Base-by-base conservation (phyloP, 108 stramenopile species). In the Nitzschia sp. region DNA sequence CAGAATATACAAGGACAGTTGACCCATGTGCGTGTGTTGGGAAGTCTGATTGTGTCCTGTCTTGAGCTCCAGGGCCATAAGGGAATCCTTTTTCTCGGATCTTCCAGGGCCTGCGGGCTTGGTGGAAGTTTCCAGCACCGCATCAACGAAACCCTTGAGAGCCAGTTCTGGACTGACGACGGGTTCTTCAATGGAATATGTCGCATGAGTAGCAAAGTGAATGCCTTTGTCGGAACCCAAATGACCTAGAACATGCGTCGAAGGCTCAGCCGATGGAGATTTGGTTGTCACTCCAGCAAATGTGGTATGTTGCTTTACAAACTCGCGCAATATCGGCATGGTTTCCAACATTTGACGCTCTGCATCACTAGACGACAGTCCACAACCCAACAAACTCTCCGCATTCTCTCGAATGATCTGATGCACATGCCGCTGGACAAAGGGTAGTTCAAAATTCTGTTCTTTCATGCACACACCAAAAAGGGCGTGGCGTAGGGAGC, bases 11-110 rank as follows among this genome's bases (percentile, higher is more conserved):
- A 92, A 78, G 21, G 83, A 73, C 41, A 95, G 78, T 75, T 95
- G 95, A 0, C 87, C 95, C 67, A 90, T 76, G 59, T 95, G 95
- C 24, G 65, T 61, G 54, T 78, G 64, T 41, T 86, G 78, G 6
- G 86, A 57, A 22, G 74, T 84, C 72, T 90, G 90, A 43, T 75
- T 77, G 70, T 93, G 85, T 20, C 92, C 92, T 38, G 95, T 95
- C 64, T 95, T 95, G 40, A 95, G 72, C 65, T 95, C 92, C 38
- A 95, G 34, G 15, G 85, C 76, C 75, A 93, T 75, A 42, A 89
- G 26, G 39, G 66, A 57, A 68, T 66, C 50, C 50, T 69, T 70
- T 38, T 60, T 6, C 51, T 66, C 40, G 26, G 52, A 25, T 12
- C 14, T 3, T 38, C 42, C 26, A 40, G 51, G 22, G 40, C 53